These are phyloP conservation scores for Pseudotulostoma volvatum DNA, from an alignment of 495 filamentous ascomycete species.

Conservation along the genomic window DNA sequence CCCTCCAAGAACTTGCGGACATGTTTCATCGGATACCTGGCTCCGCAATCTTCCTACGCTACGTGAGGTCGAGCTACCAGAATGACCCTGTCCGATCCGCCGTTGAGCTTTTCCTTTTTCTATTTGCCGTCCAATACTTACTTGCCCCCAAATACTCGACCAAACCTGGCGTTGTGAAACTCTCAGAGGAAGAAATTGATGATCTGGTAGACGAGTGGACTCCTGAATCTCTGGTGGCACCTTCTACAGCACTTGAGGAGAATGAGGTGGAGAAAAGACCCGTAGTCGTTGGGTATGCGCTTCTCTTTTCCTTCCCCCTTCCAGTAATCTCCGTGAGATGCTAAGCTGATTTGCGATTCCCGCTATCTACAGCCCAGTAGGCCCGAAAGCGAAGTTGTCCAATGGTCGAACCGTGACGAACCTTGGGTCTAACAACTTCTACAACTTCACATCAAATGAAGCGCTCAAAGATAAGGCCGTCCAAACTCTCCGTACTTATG, in stretches of 20 bases:
- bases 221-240: constrained; percentile 75
- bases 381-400: constrained; percentile 73
- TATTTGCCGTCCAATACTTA: constrained; percentile 90
- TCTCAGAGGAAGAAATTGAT: constrained; percentile 93
- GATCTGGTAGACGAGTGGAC: constrained; percentile 95
- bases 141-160: constrained; percentile 83
- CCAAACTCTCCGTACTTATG: constrained; percentile 82
- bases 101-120: constrained; percentile 83
- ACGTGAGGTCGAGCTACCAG: constrained; percentile 92
- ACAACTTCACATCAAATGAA: constrained; percentile 88
- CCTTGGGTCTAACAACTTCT: constrained; percentile 87
- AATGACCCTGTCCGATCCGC: constrained; percentile 88
- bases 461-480: constrained; percentile 87
- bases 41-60: constrained; percentile 84
- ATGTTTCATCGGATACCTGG: constrained; percentile 82
- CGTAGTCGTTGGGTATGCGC: constrained; percentile 65
- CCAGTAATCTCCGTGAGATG: not conserved
- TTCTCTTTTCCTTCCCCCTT: not conserved
- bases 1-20: constrained; percentile 46
- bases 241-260: constrained; percentile 55
- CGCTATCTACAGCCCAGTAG: constrained; percentile 56
- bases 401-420: constrained; percentile 86
- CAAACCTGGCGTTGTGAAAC: constrained; percentile 68
- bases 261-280: constrained; percentile 70
- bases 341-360: constrained; percentile 1